These are phyloP conservation scores for Neurospora sp. DNA, from an alignment of 2,329 filamentous ascomycete species.

Conservation along the genomic window DNA sequence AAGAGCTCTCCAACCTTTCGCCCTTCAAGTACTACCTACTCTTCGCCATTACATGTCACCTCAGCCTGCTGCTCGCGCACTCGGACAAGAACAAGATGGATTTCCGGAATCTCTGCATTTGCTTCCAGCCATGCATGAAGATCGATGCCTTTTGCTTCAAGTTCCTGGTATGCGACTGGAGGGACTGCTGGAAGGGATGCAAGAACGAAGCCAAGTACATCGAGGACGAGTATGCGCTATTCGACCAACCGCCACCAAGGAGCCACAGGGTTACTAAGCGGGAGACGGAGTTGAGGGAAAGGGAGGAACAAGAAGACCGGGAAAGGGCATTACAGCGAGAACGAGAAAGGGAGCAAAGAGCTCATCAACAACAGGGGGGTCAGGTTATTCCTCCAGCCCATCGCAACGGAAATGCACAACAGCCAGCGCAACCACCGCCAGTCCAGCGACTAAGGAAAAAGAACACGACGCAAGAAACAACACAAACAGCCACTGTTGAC, in stretches of 20 bases:
- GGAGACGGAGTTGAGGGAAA: conserved; percentile 29
- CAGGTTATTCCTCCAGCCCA: background rate
- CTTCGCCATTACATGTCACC: conserved; percentile 93
- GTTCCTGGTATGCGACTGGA: conserved; percentile 90
- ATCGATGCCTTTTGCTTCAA: conserved; percentile 94
- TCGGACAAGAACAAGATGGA: conserved; percentile 98
- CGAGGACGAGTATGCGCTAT: conserved; percentile 55
- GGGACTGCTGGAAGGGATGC: conserved; percentile 94
- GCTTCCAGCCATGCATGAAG: conserved; percentile 94
- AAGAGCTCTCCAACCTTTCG: conserved; percentile 86
- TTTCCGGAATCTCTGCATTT: conserved; percentile 89
- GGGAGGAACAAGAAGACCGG: conserved; percentile 8
- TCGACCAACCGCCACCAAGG: conserved; percentile 46
- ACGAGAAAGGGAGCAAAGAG: conserved; percentile 7
- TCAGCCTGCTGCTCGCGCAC: conserved; percentile 83
- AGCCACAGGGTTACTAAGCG: conserved; percentile 1
- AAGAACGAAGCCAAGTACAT: conserved; percentile 78
- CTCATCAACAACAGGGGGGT: conserved; percentile 10
- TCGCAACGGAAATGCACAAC: background rate
- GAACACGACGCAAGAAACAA: conserved; percentile 11
- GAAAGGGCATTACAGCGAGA: conserved; percentile 3
- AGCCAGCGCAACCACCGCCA: conserved; percentile 15
- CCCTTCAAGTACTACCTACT: conserved; percentile 97
- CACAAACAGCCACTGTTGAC: conserved; percentile 33
- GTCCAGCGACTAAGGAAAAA: conserved; percentile 33